These are phyloP conservation scores for Syzygium aromaticum DNA, from an alignment of 345 rosid genomes.

Conservation along the genomic window DNA sequence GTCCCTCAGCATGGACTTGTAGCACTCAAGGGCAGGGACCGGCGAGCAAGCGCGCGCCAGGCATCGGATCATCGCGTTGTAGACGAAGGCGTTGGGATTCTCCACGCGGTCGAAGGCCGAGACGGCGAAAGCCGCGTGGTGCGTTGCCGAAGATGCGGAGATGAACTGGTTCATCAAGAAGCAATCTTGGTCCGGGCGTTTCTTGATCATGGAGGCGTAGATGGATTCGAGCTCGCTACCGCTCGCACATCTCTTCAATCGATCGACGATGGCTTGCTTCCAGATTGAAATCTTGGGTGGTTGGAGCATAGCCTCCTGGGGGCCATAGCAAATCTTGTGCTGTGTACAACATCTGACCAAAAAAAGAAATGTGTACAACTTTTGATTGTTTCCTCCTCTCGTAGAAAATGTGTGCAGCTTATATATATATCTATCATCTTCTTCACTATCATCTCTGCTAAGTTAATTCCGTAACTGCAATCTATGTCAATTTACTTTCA, in stretches of 20 bases:
- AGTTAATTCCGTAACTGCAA: too few relatives aligned
- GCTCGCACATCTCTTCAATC: conserved; percentile 21
- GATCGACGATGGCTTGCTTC: conserved; percentile 1
- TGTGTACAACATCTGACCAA: background rate
- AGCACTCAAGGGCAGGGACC: conserved; percentile 28
- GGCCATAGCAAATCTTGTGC: background rate
- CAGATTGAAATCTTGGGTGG: background rate
- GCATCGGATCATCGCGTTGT: conserved; percentile 60
- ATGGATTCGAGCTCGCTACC: conserved; percentile 29
- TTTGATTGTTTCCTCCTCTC: too few relatives aligned
- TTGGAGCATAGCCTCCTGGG: background rate
- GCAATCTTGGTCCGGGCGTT: conserved; percentile 43
- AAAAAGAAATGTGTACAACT: too few relatives aligned
- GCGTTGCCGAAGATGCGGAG: conserved; percentile 26
- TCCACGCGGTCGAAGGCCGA: conserved; percentile 36
- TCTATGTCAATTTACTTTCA: too few relatives aligned
- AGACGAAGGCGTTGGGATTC: conserved; percentile 54
- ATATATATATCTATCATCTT: too few relatives aligned
- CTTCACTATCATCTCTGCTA: too few relatives aligned
- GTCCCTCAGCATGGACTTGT: conserved; percentile 37
- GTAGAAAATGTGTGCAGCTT: too few relatives aligned
- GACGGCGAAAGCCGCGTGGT: conserved; percentile 29
- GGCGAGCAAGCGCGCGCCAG: conserved; percentile 22
- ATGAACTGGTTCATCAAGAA: conserved; percentile 57
- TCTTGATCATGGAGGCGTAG: conserved; percentile 55